Base-by-base conservation (phyloP, 352 stramenopile genomes). In the Pythium brassicae region DNA sequence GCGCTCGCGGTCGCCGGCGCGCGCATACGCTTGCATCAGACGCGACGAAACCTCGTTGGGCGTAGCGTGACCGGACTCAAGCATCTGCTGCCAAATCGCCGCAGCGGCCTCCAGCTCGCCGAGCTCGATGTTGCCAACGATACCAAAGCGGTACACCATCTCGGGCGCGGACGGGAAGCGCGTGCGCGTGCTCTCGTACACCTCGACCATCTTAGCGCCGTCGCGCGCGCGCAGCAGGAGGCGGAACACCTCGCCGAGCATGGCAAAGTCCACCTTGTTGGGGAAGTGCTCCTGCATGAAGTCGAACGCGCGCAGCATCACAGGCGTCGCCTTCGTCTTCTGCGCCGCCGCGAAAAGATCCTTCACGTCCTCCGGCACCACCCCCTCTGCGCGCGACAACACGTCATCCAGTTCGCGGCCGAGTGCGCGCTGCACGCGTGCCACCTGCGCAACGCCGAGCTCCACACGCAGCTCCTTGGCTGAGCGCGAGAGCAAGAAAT, bases 131-230 rank as follows among this genome's bases (percentile, higher is more conserved):
- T 69, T 70, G 39, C 68, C 76, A 15, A 70, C 71, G 19, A 82
- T 69, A 17, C 80, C 74, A 42, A 80, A 74, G 55, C 76, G 76
- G 42, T 84, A 86, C 49, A 89, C 66, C 26, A 91, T 75, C 52
- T 87, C 78, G 2, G 72, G 70, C 11, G 65, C 59, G 40, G 51
- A 19, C 51, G 54, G 22, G 27, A 62, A 55, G 14, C 43, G 51
- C 46, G 65, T 62, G 19, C 59, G n/a, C n/a, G n/a, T 63, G 52
- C 63, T 56, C 50, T 76, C 59, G 27, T 68, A 83, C 53, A 76
- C 65, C 14, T 26, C 49, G 10, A 56, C 61, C 52, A 74, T 74
- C 25, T 42, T 50, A 23, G 66, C 26, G 2, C 35, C 25, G 5
- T 74, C 50, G 51, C 63, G 65, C 12, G 53, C n/a, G 23, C 50